phyloP scores from a whole-genome alignment of 2,329 filamentous ascomycete genomes.

The Calonectria crousiana region DNA sequence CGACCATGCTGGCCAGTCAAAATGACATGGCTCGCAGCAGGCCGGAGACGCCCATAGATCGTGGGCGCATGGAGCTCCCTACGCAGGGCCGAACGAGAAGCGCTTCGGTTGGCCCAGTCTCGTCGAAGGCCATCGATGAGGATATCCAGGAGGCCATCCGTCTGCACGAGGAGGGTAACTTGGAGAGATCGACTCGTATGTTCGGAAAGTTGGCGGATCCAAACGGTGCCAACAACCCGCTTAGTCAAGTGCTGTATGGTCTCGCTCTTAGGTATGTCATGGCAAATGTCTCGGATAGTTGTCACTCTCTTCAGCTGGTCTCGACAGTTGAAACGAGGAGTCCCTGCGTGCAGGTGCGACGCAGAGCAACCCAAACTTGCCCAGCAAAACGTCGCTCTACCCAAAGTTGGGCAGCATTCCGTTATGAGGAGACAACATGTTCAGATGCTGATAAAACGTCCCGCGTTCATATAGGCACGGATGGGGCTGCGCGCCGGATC shows the following conservation, averaged over 20 bases:
- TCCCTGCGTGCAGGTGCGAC: neutral
- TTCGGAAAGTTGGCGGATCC: constrained; percentile 89
- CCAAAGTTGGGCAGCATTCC: constrained; percentile 10
- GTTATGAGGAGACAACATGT: constrained; percentile 1
- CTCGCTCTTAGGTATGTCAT: constrained; percentile 82
- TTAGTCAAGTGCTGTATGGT: constrained; percentile 96
- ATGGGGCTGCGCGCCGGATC: constrained; percentile 86
- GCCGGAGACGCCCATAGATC: constrained; percentile 50
- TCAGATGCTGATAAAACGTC: constrained; percentile 31
- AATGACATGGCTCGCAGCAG: constrained; percentile 63
- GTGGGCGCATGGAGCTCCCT: constrained; percentile 42
- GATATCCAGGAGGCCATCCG: constrained; percentile 97
- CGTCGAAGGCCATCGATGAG: constrained; percentile 67
- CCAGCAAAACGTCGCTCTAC: neutral
- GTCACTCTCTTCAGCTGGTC: neutral
- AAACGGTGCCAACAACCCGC: constrained; percentile 86
- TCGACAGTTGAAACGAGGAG: neutral
- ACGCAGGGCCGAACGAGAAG: constrained; percentile 36
- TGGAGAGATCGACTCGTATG: constrained; percentile 83
- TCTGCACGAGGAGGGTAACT: constrained; percentile 86
- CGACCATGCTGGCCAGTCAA: constrained; percentile 84
- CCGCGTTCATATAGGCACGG: constrained; percentile 74
- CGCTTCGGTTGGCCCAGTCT: constrained; percentile 50
- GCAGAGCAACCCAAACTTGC: neutral
- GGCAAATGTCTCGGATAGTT: constrained; percentile 2